Evolutionary conservation across 352 stramenopile genomes (phyloP).

Genomic region (Elongisporangium anandrum): DNA sequence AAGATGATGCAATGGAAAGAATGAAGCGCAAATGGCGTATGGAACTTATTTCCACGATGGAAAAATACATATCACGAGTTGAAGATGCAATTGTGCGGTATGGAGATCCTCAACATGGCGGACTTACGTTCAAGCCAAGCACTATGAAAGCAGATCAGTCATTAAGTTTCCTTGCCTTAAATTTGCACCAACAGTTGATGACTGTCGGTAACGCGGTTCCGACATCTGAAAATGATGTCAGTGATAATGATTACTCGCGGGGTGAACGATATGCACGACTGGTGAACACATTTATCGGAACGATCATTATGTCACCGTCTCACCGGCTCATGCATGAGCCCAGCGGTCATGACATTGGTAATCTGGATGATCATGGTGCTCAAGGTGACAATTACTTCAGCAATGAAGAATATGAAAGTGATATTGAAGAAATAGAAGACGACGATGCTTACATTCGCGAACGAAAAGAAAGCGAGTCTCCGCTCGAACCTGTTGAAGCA

Average conservation of each 20-base stretch:
- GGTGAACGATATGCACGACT: constrained; percentile 41
- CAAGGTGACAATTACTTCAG: constrained; percentile 12
- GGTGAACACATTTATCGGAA: constrained; percentile 56
- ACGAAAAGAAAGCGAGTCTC: constrained; percentile 7
- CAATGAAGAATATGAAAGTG: constrained; percentile 11
- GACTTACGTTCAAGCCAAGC: constrained; percentile 82
- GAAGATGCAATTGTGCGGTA: constrained; percentile 76
- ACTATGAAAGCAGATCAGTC: constrained; percentile 84
- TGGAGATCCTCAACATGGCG: constrained; percentile 53
- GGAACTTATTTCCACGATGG: constrained; percentile 68
- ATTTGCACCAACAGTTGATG: constrained; percentile 81
- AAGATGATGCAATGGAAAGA: constrained; percentile 71
- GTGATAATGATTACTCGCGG: constrained; percentile 29
- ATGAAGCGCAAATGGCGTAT: constrained; percentile 81
- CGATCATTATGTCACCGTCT: constrained; percentile 30
- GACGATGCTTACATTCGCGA: constrained; percentile 6
- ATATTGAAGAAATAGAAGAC: constrained; percentile 12
- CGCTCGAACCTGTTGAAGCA: constrained; percentile 53
- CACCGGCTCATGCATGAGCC: constrained; percentile 4
- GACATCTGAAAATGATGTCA: constrained; percentile 50
- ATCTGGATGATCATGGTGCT: constrained; percentile 11
- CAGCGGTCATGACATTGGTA: constrained; percentile 7
- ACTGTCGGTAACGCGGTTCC: constrained; percentile 68
- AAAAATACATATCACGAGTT: constrained; percentile 79
- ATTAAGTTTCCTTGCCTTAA: constrained; percentile 76